Conservation (phyloP, 495 filamentous ascomycete genomes). For the Hyaloscypha variabilis region DNA sequence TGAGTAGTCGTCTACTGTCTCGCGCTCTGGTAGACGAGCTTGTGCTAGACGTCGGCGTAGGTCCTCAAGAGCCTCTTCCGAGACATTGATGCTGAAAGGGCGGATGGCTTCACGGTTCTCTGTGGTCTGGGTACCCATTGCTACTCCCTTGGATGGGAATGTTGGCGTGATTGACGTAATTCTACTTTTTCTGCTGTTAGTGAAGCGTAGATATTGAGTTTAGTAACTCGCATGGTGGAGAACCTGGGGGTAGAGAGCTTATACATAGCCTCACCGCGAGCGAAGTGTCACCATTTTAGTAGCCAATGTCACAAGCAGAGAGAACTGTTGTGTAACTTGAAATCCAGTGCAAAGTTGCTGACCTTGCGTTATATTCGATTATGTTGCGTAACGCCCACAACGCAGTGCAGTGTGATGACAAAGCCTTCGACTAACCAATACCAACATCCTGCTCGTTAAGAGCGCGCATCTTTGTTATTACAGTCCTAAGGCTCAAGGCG, state of each 20-base stretch:
- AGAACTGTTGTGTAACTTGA: background rate
- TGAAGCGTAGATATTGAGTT: background rate
- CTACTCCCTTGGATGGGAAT: background rate
- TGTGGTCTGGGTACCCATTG: background rate
- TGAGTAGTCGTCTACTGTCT: background rate
- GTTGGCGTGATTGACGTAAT: background rate
- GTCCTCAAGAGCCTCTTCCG: constrained; percentile 7
- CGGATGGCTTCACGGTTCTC: background rate
- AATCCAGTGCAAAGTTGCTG: background rate
- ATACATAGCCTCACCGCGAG: background rate
- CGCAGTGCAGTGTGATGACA: background rate
- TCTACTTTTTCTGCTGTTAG: background rate
- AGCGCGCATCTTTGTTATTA: too few species aligned
- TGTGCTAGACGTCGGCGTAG: constrained; percentile 11
- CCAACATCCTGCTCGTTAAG: too few species aligned
- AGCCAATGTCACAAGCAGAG: background rate
- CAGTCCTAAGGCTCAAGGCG: too few species aligned
- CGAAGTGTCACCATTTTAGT: background rate
- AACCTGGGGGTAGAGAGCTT: background rate
- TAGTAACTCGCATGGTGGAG: background rate
- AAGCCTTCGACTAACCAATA: background rate
- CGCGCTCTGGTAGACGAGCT: background rate
- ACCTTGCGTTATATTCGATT: background rate
- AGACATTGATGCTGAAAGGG: constrained; percentile 16
- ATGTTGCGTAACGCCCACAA: background rate